Conservation (phyloP, 768 basidiomycete species). For the Mycena albidolilacea region DNA sequence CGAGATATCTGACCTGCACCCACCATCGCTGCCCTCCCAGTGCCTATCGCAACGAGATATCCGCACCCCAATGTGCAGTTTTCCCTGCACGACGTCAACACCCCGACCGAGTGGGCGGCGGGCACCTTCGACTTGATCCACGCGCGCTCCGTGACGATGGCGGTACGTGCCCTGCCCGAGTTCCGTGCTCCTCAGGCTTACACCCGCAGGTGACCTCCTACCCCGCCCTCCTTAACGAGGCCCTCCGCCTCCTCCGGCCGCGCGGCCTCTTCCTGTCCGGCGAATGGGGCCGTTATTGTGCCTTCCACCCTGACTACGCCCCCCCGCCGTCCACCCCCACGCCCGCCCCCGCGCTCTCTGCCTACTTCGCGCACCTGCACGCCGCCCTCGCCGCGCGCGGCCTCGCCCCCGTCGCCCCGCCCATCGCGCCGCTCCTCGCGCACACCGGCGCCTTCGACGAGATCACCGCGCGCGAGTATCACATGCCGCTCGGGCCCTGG, state of each 20-base stretch:
- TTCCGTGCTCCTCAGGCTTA: conserved; percentile 28
- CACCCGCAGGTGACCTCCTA: conserved; percentile 69
- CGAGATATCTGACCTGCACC: conserved; percentile 38
- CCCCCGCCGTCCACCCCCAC: conserved; percentile 43
- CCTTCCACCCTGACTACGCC: conserved; percentile 53
- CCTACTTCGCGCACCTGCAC: conserved; percentile 57
- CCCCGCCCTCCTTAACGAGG: conserved; percentile 66
- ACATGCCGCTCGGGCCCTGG: conserved; percentile 75
- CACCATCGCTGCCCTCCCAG: conserved; percentile 52
- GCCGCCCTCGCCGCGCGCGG: conserved; percentile 53
- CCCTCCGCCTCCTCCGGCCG: conserved; percentile 73
- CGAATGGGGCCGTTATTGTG: conserved; percentile 68
- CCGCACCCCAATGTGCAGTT: conserved; percentile 75
- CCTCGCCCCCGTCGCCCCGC: conserved; percentile 54
- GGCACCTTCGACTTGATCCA: conserved; percentile 79
- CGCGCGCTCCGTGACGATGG: conserved; percentile 71
- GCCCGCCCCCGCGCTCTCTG: conserved; percentile 57
- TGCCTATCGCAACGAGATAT: conserved; percentile 79
- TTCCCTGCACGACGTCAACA: conserved; percentile 76
- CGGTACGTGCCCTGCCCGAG: conserved; percentile 59
- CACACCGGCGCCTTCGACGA: conserved; percentile 58
- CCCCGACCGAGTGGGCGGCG: conserved; percentile 63
- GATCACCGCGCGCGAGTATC: conserved; percentile 50
- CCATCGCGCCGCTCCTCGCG: conserved; percentile 55
- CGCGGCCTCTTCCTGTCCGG: conserved; percentile 80